A percentile compares a stretch with the other conserved stretches of the same genome.
Evolutionary conservation across 176 grass and related monocot species (phyloP).

Genomic region (Poa annua): DNA sequence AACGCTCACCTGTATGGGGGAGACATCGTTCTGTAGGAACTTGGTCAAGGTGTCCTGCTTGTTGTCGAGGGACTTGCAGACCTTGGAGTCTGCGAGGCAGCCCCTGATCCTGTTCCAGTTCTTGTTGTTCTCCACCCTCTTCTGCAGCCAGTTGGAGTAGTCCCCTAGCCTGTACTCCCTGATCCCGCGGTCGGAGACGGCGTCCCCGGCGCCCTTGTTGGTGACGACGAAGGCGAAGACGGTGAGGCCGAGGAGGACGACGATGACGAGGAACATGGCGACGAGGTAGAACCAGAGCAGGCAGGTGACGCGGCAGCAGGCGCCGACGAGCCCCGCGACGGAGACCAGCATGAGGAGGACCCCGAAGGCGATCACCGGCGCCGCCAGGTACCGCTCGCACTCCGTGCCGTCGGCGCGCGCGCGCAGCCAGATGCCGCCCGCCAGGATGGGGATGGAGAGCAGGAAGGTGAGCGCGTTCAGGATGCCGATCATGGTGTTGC

Average conservation of each 20-base stretch:
- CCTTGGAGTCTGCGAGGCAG: constrained; percentile 71
- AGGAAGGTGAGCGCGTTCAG: constrained; percentile 84
- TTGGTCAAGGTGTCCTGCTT: background rate
- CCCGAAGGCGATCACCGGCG: constrained; percentile 59
- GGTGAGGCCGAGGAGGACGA: constrained; percentile 67
- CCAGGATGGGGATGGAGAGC: constrained; percentile 79
- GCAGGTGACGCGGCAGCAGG: constrained; percentile 77
- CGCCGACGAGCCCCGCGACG: constrained; percentile 71
- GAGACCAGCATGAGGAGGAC: constrained; percentile 79
- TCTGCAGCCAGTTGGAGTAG: constrained; percentile 93
- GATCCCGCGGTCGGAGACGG: constrained; percentile 53
- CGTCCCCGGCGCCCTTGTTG: constrained; percentile 74
- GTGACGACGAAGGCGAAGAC: constrained; percentile 90
- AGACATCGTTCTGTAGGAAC: constrained; percentile 55
- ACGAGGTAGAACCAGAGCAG: constrained; percentile 94
- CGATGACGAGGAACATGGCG: constrained; percentile 89
- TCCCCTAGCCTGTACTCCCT: constrained; percentile 94
- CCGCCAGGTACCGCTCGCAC: constrained; percentile 79
- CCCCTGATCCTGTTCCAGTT: constrained; percentile 75
- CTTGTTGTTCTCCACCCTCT: constrained; percentile 53
- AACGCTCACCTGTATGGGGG: constrained; percentile 71
- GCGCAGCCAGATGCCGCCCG: constrained; percentile 77
- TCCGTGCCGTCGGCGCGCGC: constrained; percentile 60
- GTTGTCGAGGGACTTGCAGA: constrained; percentile 59
- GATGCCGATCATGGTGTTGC: constrained; percentile 78